Percentiles rank a stretch among this genome's conserved stretches.
Evolutionary conservation across 768 basidiomycete species (phyloP).

Genomic region (Neoboletus subvelutipes): DNA sequence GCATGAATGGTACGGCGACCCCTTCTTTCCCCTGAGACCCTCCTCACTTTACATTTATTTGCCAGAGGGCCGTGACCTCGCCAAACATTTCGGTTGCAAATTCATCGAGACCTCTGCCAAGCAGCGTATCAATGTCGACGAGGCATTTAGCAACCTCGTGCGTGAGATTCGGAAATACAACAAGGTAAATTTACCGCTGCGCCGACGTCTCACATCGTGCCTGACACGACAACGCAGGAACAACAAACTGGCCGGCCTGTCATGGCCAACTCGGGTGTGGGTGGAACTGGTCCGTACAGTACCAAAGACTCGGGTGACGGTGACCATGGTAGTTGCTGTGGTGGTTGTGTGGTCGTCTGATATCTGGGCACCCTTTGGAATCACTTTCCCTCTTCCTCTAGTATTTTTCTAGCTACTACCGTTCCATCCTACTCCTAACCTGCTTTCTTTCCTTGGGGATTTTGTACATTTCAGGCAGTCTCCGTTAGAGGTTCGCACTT

Average conservation of each 20-base stretch:
- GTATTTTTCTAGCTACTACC: conserved; percentile 10
- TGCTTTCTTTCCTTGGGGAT: conserved; percentile 10
- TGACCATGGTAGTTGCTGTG: conserved; percentile 61
- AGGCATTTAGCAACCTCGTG: conserved; percentile 91
- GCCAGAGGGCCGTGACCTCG: conserved; percentile 94
- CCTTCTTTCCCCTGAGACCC: background rate
- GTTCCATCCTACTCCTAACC: conserved; percentile 1
- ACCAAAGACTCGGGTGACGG: conserved; percentile 50
- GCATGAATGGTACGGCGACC: conserved; percentile 74
- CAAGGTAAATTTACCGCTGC: conserved; percentile 53
- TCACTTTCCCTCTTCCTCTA: background rate
- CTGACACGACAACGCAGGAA: conserved; percentile 45
- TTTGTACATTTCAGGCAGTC: conserved; percentile 13
- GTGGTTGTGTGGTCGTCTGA: conserved; percentile 62
- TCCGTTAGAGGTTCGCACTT: conserved; percentile 5
- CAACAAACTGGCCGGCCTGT: conserved; percentile 76
- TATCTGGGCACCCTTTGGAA: background rate
- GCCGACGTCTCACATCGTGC: background rate
- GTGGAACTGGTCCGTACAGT: conserved; percentile 49
- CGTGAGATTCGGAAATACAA: conserved; percentile 93
- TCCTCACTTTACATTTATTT: background rate
- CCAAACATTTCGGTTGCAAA: conserved; percentile 90
- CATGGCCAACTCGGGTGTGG: conserved; percentile 44
- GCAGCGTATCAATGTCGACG: conserved; percentile 94
- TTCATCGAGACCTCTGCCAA: conserved; percentile 97